Conservation (phyloP, 1,139 yeast genomes). For the Meyerozyma carpophila region DNA sequence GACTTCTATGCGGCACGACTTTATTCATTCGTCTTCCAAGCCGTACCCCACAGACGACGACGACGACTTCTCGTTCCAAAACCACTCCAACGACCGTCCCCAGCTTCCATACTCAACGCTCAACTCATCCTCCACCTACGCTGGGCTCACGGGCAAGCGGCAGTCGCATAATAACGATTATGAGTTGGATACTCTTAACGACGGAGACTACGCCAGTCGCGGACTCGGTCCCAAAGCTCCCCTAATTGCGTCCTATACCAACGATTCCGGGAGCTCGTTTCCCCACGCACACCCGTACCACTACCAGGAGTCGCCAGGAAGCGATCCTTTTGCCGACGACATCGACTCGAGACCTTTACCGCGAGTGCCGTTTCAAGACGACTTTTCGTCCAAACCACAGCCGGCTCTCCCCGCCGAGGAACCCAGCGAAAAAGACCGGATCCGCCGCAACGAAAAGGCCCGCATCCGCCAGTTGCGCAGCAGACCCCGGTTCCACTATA, state of each 20-base stretch:
- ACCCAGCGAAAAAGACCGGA: neutral
- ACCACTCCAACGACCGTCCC: neutral
- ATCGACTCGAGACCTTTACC: slow-evolving; percentile 7
- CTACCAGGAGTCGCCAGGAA: neutral
- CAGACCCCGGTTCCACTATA: slow-evolving; percentile 37
- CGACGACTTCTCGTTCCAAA: neutral
- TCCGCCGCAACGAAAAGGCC: slow-evolving; percentile 19
- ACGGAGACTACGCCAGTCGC: neutral
- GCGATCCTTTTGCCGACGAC: slow-evolving; percentile 8
- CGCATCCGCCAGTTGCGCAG: slow-evolving; percentile 22
- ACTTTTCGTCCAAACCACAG: slow-evolving; percentile 9
- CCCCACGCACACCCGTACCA: slow-evolving; percentile 1
- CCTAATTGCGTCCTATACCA: neutral
- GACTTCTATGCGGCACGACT: neutral
- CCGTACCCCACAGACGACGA: neutral
- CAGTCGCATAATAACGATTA: neutral
- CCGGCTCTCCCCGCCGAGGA: slow-evolving; percentile 12
- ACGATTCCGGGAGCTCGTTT: neutral
- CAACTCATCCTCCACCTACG: neutral
- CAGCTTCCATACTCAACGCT: neutral
- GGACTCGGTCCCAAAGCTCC: neutral
- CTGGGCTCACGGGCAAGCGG: neutral
- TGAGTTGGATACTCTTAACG: neutral
- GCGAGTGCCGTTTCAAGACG: slow-evolving; percentile 2
- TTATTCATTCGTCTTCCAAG: neutral